Evolutionary conservation across 2,329 filamentous ascomycete species (phyloP).

Genomic region (Fusarium euwallaceae): DNA sequence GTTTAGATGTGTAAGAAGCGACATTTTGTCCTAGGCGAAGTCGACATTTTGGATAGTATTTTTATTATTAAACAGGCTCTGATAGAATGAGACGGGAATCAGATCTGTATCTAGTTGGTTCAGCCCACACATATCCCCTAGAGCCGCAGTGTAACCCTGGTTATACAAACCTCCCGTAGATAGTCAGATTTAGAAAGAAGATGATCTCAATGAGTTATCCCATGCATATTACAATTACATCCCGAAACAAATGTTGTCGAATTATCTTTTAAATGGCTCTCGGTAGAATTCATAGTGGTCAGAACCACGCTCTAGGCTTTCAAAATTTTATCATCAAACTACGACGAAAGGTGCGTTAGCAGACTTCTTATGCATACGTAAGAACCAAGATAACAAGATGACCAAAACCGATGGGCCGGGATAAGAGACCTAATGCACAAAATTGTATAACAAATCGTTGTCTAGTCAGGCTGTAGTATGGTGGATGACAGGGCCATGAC

Average conservation of each 20-base stretch:
- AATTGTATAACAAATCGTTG: neutral
- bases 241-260: neutral
- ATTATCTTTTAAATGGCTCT: neutral
- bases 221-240: too few species aligned
- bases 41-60: too few species aligned
- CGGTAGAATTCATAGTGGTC: neutral
- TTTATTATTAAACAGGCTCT: too few species aligned
- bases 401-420: fast-evolving
- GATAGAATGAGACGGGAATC: neutral
- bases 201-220: neutral
- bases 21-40: neutral
- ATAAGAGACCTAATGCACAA: neutral
- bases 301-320: neutral
- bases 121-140: neutral
- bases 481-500: too few species aligned
- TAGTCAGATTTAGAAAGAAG: neutral
- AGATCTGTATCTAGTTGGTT: neutral
- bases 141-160: neutral
- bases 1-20: neutral
- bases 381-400: neutral
- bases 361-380: neutral
- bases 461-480: neutral
- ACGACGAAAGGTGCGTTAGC: neutral
- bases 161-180: neutral
- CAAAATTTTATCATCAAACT: neutral